Percentiles rank a stretch among this genome's conserved stretches.
Evolutionary conservation across 768 basidiomycete species (phyloP).

Genomic region (Roridomyces roridus): DNA sequence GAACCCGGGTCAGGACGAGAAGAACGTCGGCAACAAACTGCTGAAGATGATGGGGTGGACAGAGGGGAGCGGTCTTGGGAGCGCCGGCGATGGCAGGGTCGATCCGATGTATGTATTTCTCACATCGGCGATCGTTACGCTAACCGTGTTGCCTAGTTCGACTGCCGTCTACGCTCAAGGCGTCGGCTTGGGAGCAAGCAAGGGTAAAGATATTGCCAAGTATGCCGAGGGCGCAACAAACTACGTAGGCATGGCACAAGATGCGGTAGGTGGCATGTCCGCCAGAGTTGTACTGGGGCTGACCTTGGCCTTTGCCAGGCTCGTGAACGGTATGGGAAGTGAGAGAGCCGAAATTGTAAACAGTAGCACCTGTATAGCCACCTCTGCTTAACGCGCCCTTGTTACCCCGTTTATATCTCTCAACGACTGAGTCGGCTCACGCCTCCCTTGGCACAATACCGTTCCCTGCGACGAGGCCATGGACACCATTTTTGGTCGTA

Average conservation of each 20-base stretch:
- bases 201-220: slow-evolving; percentile 82
- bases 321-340: slow-evolving; percentile 28
- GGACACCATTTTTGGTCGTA: slow-evolving; percentile 73
- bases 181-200: slow-evolving; percentile 91
- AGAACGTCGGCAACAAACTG: slow-evolving; percentile 90
- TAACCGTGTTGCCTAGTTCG: slow-evolving; percentile 50
- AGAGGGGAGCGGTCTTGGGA: slow-evolving; percentile 86
- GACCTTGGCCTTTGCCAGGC: slow-evolving; percentile 28
- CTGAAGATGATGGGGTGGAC: slow-evolving; percentile 99
- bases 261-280: slow-evolving; percentile 55
- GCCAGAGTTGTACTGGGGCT: neutral
- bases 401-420: neutral
- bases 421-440: no score
- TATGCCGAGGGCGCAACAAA: slow-evolving; percentile 71
- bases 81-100: slow-evolving; percentile 81
- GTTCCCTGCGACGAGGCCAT: slow-evolving; percentile 39
- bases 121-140: neutral
- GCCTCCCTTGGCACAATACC: neutral
- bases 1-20: slow-evolving; percentile 80
- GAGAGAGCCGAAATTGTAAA: neutral
- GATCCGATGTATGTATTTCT: slow-evolving; percentile 76
- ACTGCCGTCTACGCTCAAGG: slow-evolving; percentile 89
- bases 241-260: slow-evolving; percentile 76
- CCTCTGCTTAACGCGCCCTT: slow-evolving; percentile 6
- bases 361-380: no score